Percentiles rank a stretch among this genome's conserved stretches.
Conservation (phyloP, 2,329 filamentous ascomycete species). For the Cladosporium sp. region DNA sequence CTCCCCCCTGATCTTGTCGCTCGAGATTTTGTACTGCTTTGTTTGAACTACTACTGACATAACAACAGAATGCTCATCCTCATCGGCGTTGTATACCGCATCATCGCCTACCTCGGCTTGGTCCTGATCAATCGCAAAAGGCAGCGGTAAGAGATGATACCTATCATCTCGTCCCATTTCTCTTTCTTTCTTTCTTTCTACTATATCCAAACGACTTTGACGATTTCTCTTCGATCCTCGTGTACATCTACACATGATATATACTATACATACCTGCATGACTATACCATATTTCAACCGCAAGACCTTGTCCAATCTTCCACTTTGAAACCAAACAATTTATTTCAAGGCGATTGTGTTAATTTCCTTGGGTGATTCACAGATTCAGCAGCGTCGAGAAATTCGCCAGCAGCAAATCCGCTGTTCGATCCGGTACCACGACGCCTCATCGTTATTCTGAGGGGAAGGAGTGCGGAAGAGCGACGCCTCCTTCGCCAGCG, state of each 20-base stretch:
- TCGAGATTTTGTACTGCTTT: too few relatives aligned
- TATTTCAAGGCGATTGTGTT: too few relatives aligned
- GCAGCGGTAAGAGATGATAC: slow-evolving; percentile 19
- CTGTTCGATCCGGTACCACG: neutral
- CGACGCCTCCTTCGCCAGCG: neutral
- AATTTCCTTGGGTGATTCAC: neutral
- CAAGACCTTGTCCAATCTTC: too few relatives aligned
- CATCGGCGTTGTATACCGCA: slow-evolving; percentile 25
- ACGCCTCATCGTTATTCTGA: neutral
- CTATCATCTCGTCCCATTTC: too few relatives aligned
- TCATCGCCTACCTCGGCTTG: slow-evolving; percentile 24
- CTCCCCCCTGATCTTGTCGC: neutral
- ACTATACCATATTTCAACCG: too few relatives aligned
- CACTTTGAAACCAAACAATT: too few relatives aligned
- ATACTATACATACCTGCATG: neutral
- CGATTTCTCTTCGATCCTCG: neutral
- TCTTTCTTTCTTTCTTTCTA: neutral
- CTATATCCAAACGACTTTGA: neutral
- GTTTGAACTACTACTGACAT: neutral
- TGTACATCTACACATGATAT: neutral
- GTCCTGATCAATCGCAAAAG: slow-evolving; percentile 24
- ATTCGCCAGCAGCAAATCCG: neutral
- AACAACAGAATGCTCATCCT: slow-evolving; percentile 22
- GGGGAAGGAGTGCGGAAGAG: neutral
- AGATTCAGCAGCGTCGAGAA: neutral